These are phyloP conservation scores for Edaphochlamys debaryana DNA, from an alignment of 139 green algal species.

Conservation along the genomic window DNA sequence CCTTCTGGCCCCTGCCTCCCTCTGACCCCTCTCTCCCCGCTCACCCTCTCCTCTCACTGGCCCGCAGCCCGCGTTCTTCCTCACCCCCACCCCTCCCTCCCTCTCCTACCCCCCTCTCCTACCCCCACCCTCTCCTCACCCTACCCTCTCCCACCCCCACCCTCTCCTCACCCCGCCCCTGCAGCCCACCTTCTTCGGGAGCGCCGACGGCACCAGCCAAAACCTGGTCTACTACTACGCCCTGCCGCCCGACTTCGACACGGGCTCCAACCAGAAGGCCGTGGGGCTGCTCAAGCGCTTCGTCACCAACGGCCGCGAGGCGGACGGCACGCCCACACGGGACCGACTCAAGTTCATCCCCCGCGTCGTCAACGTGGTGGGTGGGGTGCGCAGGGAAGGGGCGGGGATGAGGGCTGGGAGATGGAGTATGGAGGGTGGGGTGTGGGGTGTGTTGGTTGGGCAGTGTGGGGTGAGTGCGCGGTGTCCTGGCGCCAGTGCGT, in stretches of 20 bases:
- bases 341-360: constrained; percentile 90
- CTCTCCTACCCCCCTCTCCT: not conserved
- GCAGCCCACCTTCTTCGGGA: constrained; percentile 77
- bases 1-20: too few species aligned
- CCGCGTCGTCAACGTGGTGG: constrained; percentile 81
- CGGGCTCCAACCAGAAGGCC: constrained; percentile 66
- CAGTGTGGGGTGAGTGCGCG: too few species aligned
- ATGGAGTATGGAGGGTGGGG: too few species aligned
- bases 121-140: not conserved
- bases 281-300: constrained; percentile 79
- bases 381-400: too few species aligned
- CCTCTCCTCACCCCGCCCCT: not conserved
- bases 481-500: too few species aligned
- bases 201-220: constrained; percentile 59
- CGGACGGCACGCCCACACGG: constrained; percentile 70
- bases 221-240: constrained; percentile 86
- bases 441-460: too few species aligned
- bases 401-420: too few species aligned
- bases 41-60: too few species aligned
- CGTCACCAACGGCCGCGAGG: constrained; percentile 73
- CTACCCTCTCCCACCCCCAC: not conserved
- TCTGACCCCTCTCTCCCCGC: too few species aligned
- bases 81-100: too few species aligned
- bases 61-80: too few species aligned
- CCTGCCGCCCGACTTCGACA: constrained; percentile 76